Base-by-base conservation (phyloP, 805 yeast species). In the Cyberlindnera petersonii region DNA sequence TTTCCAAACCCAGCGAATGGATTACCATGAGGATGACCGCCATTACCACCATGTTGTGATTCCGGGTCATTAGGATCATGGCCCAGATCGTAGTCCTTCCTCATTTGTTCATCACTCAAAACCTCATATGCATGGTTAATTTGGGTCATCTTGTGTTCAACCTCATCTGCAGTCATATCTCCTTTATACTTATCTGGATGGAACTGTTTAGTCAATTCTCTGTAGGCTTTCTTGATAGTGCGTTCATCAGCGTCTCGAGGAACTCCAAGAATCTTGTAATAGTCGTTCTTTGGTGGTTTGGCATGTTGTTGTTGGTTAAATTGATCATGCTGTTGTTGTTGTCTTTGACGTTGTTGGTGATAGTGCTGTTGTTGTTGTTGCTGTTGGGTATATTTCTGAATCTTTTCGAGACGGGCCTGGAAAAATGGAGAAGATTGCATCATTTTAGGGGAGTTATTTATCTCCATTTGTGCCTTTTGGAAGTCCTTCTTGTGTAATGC, bases 51-150 rank as follows among this genome's bases (percentile, higher is more conserved):
- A 4, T 39, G 36, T 14, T 39, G 47, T 23, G 42, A 28, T 24
- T 48, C 52, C 2, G 63, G 64, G 42, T 65, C 72, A 46, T 69
- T 71, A 6, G 79, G 77, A 53, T 73, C 77, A 33, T 68, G 73
- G 13, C 80, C 81, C 19, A 66, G 48, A n/a, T 50, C 45, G 53
- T 84, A 91, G 33, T 78, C 73, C 31, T 66, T 73, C 43, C 79
- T 72, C 43, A 74, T 65, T 31, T 78, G 83, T 2, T 76, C 75
- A 49, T 84, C 78, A 9, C 88, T 75, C 26, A 91, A 68, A 2
- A 82, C 80, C 57, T 88, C 97, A 60, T 93, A 88, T 0, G 98
- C 98, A 56, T 84, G 86, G 61, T 91, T 93, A 47, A 91, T 85
- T 39, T 82, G 89, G 33, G 94, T 87, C 89, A 91, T 93, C 53